These are phyloP conservation scores for Neofusicoccum kwambonambiense DNA, from an alignment of 2,329 filamentous ascomycete species.

Conservation along the genomic window DNA sequence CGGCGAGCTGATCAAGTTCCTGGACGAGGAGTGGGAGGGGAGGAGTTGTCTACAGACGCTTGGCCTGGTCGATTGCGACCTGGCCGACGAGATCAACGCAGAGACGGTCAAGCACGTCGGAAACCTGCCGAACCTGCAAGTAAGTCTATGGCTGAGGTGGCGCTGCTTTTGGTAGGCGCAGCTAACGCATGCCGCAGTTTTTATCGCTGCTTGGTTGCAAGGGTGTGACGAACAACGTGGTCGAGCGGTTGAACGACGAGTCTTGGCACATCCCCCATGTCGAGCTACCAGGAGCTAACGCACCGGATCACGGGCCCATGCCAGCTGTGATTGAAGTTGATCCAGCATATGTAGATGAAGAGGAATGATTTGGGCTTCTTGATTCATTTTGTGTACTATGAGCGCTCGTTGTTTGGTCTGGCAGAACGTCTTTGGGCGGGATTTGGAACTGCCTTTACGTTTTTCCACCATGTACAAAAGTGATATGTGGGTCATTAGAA, in stretches of 20 bases:
- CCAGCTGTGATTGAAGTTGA: conserved; percentile 33
- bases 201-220: conserved; percentile 30
- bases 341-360: conserved; percentile 25
- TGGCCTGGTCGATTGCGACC: conserved; percentile 24
- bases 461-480: not conserved
- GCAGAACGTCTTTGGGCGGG: not conserved
- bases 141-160: conserved; percentile 14
- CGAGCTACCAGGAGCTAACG: conserved; percentile 18
- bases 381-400: not conserved
- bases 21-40: conserved; percentile 26
- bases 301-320: conserved; percentile 8
- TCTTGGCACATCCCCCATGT: conserved; percentile 29
- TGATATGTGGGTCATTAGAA: too few species aligned
- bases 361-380: not conserved
- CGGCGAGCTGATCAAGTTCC: conserved; percentile 23
- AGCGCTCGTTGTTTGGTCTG: not conserved
- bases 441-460: not conserved
- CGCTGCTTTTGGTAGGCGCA: not conserved
- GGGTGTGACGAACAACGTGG: conserved; percentile 23
- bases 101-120: conserved; percentile 24
- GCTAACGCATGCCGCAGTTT: conserved; percentile 23
- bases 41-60: conserved; percentile 22
- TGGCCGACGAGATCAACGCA: conserved; percentile 25
- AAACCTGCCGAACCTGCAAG: conserved; percentile 24
- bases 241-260: conserved; percentile 26